phyloP scores from a whole-genome alignment of 768 basidiomycete species.

The Boletus subparvulus region DNA sequence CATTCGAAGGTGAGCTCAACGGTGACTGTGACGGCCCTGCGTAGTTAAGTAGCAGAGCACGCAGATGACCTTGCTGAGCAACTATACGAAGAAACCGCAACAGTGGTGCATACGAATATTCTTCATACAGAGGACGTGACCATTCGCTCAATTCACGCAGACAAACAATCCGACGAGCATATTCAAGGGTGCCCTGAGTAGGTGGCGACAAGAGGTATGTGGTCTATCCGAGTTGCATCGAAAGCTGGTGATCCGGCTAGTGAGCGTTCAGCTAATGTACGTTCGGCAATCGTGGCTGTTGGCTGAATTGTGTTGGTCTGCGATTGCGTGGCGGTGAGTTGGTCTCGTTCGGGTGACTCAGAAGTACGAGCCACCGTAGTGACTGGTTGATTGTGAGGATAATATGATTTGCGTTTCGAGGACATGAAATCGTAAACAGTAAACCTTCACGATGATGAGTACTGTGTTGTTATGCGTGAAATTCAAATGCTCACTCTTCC shows the following conservation, averaged over 20 bases:
- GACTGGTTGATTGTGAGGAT: conserved; percentile 77
- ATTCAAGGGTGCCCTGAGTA: conserved; percentile 17
- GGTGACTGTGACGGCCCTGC: neutral
- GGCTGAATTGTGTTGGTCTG: conserved; percentile 42
- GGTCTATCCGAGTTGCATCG: conserved; percentile 38
- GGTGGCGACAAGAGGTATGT: conserved; percentile 38
- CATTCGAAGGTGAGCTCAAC: neutral
- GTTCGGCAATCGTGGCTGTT: conserved; percentile 43
- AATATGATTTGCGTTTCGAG: conserved; percentile 78
- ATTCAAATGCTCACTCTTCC: conserved; percentile 65
- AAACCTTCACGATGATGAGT: conserved; percentile 54
- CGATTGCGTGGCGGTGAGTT: conserved; percentile 30
- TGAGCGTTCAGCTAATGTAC: conserved; percentile 42
- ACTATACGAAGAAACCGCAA: conserved; percentile 9
- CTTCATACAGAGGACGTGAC: neutral
- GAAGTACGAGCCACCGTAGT: conserved; percentile 30
- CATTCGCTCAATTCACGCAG: neutral
- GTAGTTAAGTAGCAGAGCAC: neutral
- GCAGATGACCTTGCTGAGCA: neutral
- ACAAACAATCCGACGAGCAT: neutral
- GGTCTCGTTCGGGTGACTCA: conserved; percentile 31
- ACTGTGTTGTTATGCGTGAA: neutral
- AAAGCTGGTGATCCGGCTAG: conserved; percentile 40
- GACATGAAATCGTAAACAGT: conserved; percentile 82
- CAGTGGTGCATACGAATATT: conserved; percentile 1